Base-by-base conservation (phyloP, 768 basidiomycete species). In the Saitozyma podzolica region DNA sequence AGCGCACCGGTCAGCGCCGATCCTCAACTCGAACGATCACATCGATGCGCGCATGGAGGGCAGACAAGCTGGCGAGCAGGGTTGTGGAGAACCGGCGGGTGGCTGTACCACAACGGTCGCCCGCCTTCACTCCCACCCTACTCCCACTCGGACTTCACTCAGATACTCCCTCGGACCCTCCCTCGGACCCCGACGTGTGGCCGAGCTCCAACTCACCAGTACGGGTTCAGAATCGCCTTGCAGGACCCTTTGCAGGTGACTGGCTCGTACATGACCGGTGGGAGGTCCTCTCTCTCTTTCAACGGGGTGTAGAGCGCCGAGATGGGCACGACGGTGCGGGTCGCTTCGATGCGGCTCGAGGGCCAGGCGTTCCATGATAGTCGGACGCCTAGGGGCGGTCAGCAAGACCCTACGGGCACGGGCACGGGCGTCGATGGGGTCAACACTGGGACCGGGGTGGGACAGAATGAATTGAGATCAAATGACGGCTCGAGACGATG, bases 311-410 rank as follows among this genome's bases (percentile, higher is more conserved):
- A 99, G 8, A 99, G 84, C 9, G 96, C 92, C n/a, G 95, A 89
- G 74, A 99, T 96, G 62, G 96, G 96, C 8, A 98, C 95, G 47
- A 99, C 95, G 6, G 92, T 97, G 71, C 95, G 86, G 43, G 94
- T 98, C 13, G 95, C 92, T 82, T 99, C 96, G 80, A 98, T 95
- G 72, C 96, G 88, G 63, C 92, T 94, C 42, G 93, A 94, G 3
- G 94, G 93, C 92, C 92, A 99, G 62, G 94, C 91, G 80, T 99
- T 99, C 96, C 95, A 98, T 52, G 94, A 95, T 68, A 98, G 84
- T 59, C 95, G 86, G 51, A 97, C 88, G 69, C 95, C 93, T 96
- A 66, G 13, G 11, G 54, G 56, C 45, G 9, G n/a, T 39, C 56
- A 39, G 10, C 50, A 37, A 61, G 50, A 50, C 45, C 40, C 56